Conservation (phyloP, 2,329 filamentous ascomycete genomes). For the Neodidymelliopsis sp. region DNA sequence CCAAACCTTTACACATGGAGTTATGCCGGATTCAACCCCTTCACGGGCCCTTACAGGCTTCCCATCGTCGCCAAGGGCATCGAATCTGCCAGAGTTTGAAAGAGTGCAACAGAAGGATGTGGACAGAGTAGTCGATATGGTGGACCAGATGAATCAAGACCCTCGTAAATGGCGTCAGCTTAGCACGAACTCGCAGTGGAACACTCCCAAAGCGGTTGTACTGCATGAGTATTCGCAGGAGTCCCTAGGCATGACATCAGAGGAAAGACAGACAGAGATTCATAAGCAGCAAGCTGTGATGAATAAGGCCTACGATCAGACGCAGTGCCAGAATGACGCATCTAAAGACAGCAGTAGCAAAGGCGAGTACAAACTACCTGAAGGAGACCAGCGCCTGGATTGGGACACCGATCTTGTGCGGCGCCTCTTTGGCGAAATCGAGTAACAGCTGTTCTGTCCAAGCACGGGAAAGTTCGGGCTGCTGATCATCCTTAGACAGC, state of each 20-base stretch:
- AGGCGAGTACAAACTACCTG: conserved; percentile 19
- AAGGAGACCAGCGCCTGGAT: conserved; percentile 25
- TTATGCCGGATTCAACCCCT: neutral
- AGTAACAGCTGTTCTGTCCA: neutral
- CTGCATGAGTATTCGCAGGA: neutral
- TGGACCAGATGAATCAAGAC: neutral
- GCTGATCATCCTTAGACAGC: neutral
- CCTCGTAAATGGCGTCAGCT: neutral
- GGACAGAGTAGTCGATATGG: neutral
- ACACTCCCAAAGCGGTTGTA: neutral
- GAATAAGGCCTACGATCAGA: too few relatives aligned
- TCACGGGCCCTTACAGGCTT: neutral
- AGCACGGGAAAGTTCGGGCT: neutral
- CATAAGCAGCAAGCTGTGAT: neutral
- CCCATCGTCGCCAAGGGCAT: neutral
- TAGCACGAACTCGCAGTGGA: neutral
- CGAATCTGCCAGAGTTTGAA: neutral
- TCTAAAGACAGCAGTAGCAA: too few relatives aligned
- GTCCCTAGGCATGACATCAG: neutral
- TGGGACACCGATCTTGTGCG: conserved; percentile 38
- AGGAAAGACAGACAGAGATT: neutral
- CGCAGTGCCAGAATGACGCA: too few relatives aligned
- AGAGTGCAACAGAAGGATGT: neutral
- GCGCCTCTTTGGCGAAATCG: conserved; percentile 32
- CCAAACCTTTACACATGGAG: neutral